Evolutionary conservation across 305 asterid genomes (phyloP).

Genomic region (Fraxinus ornus): DNA sequence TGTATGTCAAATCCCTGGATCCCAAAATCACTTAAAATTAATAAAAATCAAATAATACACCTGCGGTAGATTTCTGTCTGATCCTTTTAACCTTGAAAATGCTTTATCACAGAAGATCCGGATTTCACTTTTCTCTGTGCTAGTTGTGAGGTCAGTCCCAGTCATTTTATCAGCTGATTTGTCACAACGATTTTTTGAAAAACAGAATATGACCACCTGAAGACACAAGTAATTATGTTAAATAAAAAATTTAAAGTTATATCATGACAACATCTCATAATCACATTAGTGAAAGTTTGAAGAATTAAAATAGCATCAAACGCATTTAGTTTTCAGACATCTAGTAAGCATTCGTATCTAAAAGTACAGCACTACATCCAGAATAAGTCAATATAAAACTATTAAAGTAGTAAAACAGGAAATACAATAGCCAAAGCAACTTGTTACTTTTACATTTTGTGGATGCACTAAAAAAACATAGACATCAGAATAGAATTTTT

Average conservation of each 20-base stretch:
- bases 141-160: constrained; percentile 88
- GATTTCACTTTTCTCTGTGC: constrained; percentile 93
- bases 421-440: constrained; percentile 11
- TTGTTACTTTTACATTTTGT: background rate
- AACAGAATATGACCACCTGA: constrained; percentile 97
- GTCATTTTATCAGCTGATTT: constrained; percentile 81
- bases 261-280: constrained; percentile 10
- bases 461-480: constrained; percentile 14
- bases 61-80: constrained; percentile 97
- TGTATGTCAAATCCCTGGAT: constrained; percentile 27
- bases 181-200: constrained; percentile 94
- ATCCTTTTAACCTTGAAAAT: constrained; percentile 94
- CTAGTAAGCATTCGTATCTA: constrained; percentile 19
- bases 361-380: constrained; percentile 15
- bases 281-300: constrained; percentile 8
- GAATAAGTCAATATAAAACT: constrained; percentile 4
- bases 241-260: constrained; percentile 9
- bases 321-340: constrained; percentile 12
- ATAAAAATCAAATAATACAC: constrained; percentile 39
- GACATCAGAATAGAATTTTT: constrained; percentile 17
- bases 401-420: constrained; percentile 11
- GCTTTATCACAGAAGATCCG: constrained; percentile 96
- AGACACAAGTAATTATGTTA: constrained; percentile 24
- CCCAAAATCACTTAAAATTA: constrained; percentile 22
- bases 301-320: background rate